Evolutionary conservation across 352 stramenopile genomes (phyloP), one percentile per base, ranked within the genome.

Genomic region (Globisporangium emineosum): DNA sequence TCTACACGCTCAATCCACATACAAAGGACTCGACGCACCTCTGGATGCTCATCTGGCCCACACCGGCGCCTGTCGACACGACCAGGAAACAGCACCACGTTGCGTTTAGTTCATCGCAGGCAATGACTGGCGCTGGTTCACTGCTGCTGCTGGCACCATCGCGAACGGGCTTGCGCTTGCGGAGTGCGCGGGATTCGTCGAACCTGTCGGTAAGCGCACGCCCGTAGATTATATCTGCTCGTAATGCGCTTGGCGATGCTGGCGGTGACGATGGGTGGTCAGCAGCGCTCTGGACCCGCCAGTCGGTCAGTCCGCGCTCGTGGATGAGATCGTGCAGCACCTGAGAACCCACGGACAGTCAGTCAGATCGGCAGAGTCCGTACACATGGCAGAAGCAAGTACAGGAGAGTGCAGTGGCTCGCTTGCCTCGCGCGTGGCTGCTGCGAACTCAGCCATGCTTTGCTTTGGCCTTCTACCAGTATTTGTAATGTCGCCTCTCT

Each of bases 81-180:
- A 86, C 69, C 19, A 82, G 50, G 60, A 86, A 83, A 56, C 68
- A 70, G 57, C 69, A 73, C 58, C 64, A 65, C 13, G 43, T 64
- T 33, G 30, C 30, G 15, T 42, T 65, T 32, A 32, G 29, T 32
- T 71, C 64, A 1, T 51, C 33, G 15, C 49, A 59, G 29, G 45
- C 37, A 29, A 40, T 40, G 23, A 19, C 35, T 62, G 15, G 8
- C 1, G 15, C 43, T 15, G 52, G 45, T 43, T 27, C 43, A 35
- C 47, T 37, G 15, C 62, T 75, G 9, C 65, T 53, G 40, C n/a
- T n/a, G n/a, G n/a, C n/a, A n/a, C n/a, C n/a, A n/a, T 80, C 82
- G 35, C 76, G 78, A 29, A 71, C 75, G 27, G 71, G 33, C 42
- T 87, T 87, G 21, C 76, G 78, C 52, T 78, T 84, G 37, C 71